Evolutionary conservation across 345 rosid species (phyloP), one percentile per base, ranked within the genome.

Genomic region (Lepidium aucheri): DNA sequence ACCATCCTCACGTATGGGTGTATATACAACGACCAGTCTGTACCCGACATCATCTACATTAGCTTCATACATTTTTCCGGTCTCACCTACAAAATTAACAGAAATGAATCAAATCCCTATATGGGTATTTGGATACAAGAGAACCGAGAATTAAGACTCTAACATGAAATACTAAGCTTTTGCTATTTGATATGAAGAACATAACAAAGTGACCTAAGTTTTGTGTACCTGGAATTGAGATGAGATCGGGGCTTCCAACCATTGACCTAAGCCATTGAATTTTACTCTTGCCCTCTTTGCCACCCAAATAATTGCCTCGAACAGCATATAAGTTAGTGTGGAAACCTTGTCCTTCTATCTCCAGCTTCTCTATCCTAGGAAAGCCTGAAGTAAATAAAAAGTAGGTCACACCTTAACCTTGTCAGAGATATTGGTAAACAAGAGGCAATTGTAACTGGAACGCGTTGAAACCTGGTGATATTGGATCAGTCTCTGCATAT

Each of bases 21-120:
- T 86, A 70, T 89, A 90, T 54, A 93, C 74, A 63, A 91, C 94
- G 35, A 93, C 98, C 51, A 93, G 64, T 71, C 98, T 82, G 75
- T 93, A 93, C 20, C 98, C 97, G 59, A 93, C 98, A 75, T 93
- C 98, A 78, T 93, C 98, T n/a, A 90, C 98, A 83, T 93, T 89
- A 63, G 96, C 96, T 80, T 93, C 97, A 40, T 93, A 93, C 91
- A 83, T 86, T 79, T 84, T 85, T 69, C 90, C 98, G 0, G 83
- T 86, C 79, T 93, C 98, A 63, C 98, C 98, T 89, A 83, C 78
- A 79, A 73, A 38, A 64, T 68, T 70, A 63, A 54, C 16, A 35
- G 24, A 63, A 66, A 51, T 26, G 6, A 33, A 53, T 40, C 7
- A 53, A 58, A 42, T 9, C 49, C 11, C 18, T 4, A 14, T 5